phyloP scores from a whole-genome alignment of 768 basidiomycete species.

The Serpula lacrymans region DNA sequence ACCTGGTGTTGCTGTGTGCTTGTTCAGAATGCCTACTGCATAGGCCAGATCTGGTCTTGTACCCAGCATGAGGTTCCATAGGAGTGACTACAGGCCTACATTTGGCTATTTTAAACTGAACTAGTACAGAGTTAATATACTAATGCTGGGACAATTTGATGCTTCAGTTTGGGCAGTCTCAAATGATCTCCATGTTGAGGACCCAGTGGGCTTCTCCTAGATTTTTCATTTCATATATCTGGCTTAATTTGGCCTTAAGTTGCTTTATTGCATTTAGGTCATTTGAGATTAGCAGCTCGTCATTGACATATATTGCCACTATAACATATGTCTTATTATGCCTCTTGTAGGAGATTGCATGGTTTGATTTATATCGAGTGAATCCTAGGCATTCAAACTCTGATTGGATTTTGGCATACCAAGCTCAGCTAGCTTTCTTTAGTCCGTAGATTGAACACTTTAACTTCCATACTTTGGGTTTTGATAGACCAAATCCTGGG shows the following conservation, averaged over 20 bases:
- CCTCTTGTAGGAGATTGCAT: too few species aligned
- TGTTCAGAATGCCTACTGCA: slow-evolving; percentile 13
- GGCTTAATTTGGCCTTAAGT: too few species aligned
- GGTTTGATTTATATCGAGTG: too few species aligned
- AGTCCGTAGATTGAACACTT: slow-evolving; percentile 24
- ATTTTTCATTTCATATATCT: too few species aligned
- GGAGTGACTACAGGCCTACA: slow-evolving; percentile 17
- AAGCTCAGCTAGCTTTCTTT: slow-evolving; percentile 20
- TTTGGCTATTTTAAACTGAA: slow-evolving; percentile 18
- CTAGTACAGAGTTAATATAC: slow-evolving; percentile 16
- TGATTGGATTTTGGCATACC: slow-evolving; percentile 11
- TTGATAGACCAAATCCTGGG: too few species aligned
- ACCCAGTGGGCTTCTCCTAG: slow-evolving; percentile 23
- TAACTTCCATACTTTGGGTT: too few species aligned
- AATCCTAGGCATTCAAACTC: too few species aligned
- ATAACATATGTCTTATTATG: too few species aligned
- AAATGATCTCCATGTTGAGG: slow-evolving; percentile 26
- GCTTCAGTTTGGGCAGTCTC: slow-evolving; percentile 17
- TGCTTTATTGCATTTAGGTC: too few species aligned
- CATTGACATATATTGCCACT: slow-evolving; percentile 25
- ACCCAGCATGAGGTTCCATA: slow-evolving; percentile 16
- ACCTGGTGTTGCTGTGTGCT: slow-evolving; percentile 11
- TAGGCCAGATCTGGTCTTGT: slow-evolving; percentile 29
- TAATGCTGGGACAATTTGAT: slow-evolving; percentile 24
- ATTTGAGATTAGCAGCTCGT: too few species aligned